phyloP scores from a whole-genome alignment of 257 asterid genomes.

The Nicotiana otophora region DNA sequence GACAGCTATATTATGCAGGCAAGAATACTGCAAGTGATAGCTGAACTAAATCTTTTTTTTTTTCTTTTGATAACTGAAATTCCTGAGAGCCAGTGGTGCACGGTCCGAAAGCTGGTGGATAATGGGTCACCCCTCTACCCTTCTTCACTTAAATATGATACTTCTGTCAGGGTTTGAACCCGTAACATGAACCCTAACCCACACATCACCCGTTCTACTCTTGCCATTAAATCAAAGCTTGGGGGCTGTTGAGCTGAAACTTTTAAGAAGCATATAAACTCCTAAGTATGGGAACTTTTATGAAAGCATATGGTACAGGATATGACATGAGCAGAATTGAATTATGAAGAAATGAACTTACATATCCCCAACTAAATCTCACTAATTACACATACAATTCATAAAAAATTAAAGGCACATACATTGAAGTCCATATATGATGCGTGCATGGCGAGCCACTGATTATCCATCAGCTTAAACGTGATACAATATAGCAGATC shows the following conservation, averaged over 20 bases:
- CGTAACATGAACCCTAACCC: too few relatives aligned
- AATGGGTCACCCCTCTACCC: too few relatives aligned
- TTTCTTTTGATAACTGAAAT: too few relatives aligned
- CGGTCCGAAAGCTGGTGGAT: too few relatives aligned
- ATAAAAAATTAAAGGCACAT: constrained; percentile 20
- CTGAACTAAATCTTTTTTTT: too few relatives aligned
- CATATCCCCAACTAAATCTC: neutral
- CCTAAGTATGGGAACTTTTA: neutral
- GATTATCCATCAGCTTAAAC: constrained; percentile 96
- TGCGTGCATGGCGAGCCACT: constrained; percentile 96
- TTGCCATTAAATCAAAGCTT: too few relatives aligned
- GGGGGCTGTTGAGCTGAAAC: neutral
- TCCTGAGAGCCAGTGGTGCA: too few relatives aligned
- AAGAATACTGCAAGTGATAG: too few relatives aligned
- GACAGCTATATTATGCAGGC: neutral
- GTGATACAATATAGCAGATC: constrained; percentile 92
- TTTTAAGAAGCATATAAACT: neutral
- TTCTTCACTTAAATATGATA: too few relatives aligned
- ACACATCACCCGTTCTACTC: too few relatives aligned
- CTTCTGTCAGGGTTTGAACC: too few relatives aligned
- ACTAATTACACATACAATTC: neutral
- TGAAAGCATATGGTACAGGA: constrained; percentile 2
- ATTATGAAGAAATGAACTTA: neutral
- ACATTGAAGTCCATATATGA: constrained; percentile 99
- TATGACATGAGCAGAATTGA: neutral